Conservation (phyloP, 345 rosid genomes). For the Litchi chinensis region DNA sequence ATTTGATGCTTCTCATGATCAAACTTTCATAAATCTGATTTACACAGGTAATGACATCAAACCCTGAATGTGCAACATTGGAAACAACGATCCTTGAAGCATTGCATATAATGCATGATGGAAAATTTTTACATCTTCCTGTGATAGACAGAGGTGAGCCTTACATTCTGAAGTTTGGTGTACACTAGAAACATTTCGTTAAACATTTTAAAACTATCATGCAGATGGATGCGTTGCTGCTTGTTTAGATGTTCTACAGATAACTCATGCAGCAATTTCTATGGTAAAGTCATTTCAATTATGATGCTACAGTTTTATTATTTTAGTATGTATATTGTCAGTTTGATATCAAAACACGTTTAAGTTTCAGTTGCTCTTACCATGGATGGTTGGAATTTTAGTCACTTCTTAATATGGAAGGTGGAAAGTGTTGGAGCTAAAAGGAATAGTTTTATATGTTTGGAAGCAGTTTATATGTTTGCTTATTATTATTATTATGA, state of each 20-base stretch:
- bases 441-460: neutral
- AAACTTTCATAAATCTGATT: neutral
- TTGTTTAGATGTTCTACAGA: constrained; percentile 89
- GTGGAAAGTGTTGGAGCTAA: neutral
- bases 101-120: constrained; percentile 93
- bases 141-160: constrained; percentile 72
- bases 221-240: constrained; percentile 82
- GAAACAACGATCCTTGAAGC: constrained; percentile 94
- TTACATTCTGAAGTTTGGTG: constrained; percentile 6
- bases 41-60: constrained; percentile 85
- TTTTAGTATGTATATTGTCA: neutral
- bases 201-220: constrained; percentile 20
- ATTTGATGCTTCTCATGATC: neutral
- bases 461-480: neutral
- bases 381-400: too few species aligned
- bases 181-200: neutral
- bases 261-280: constrained; percentile 97
- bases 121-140: constrained; percentile 97
- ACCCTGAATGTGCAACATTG: constrained; percentile 79
- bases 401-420: neutral
- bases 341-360: neutral
- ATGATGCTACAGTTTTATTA: neutral
- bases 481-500: neutral
- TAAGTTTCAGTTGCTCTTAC: neutral
- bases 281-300: constrained; percentile 54